Conservation (phyloP, 345 rosid genomes). For the Populus simonii region DNA sequence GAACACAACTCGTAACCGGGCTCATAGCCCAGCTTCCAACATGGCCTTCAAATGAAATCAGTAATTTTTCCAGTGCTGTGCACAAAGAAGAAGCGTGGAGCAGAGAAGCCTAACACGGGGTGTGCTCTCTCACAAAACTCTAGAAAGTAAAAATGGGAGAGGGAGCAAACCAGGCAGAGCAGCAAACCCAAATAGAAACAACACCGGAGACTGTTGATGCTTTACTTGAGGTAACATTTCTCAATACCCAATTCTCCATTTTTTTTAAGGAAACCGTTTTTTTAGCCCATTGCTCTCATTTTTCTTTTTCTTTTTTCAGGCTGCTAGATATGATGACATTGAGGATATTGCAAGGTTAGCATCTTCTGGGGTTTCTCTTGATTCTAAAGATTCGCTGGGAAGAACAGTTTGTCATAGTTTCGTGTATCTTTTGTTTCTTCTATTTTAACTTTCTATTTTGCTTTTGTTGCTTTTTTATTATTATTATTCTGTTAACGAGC, state of each 20-base stretch:
- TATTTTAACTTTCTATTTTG: background rate
- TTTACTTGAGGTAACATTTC: slow-evolving; percentile 50
- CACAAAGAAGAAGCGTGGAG: background rate
- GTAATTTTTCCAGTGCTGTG: background rate
- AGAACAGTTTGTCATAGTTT: slow-evolving; percentile 57
- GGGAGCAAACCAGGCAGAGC: slow-evolving; percentile 26
- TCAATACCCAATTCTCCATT: background rate
- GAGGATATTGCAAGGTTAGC: slow-evolving; percentile 63
- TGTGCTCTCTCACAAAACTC: background rate
- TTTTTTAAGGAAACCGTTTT: background rate
- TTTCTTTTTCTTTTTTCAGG: slow-evolving; percentile 40
- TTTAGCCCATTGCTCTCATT: background rate
- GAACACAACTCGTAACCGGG: background rate
- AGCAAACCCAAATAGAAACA: slow-evolving; percentile 9
- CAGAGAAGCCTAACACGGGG: background rate
- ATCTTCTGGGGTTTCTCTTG: slow-evolving; percentile 61
- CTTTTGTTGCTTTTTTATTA: background rate
- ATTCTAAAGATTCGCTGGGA: slow-evolving; percentile 79
- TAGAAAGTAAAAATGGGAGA: slow-evolving; percentile 32
- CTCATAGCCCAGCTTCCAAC: background rate
- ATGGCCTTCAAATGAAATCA: background rate
- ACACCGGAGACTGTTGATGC: slow-evolving; percentile 48
- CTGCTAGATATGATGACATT: slow-evolving; percentile 79
- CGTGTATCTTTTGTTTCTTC: background rate
- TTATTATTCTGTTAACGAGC: background rate